phyloP scores from a whole-genome alignment of 192 early-diverging fungal species.

The Anaeromyces robustus region DNA sequence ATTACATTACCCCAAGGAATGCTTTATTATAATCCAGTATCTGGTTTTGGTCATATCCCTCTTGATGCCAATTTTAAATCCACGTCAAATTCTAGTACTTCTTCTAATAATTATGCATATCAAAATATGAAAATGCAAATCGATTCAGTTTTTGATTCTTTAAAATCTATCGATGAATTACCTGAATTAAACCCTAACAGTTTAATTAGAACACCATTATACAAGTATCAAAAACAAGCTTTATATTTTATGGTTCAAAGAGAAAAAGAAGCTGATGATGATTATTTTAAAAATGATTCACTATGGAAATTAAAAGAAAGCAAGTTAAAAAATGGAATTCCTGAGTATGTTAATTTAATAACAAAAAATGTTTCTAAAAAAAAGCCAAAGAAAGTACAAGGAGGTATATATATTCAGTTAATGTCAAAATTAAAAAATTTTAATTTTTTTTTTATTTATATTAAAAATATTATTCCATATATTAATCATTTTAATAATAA shows the following conservation, averaged over 20 bases:
- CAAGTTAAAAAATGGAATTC: not conserved
- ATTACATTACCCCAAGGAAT: not conserved
- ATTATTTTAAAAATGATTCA: not conserved
- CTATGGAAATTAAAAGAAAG: not conserved
- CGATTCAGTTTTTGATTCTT: conserved; percentile 38
- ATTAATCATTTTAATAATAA: too few relatives aligned
- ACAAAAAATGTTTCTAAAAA: not conserved
- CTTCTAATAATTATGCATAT: not conserved
- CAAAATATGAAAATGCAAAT: conserved; percentile 29
- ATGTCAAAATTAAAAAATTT: too few relatives aligned
- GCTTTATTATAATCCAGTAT: not conserved
- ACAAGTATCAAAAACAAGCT: conserved; percentile 70
- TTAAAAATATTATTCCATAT: too few relatives aligned
- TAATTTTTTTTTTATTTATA: too few relatives aligned
- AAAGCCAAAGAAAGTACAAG: not conserved
- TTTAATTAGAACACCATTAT: conserved; percentile 36
- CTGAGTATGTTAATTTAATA: not conserved
- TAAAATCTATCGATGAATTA: conserved; percentile 26
- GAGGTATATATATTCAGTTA: not conserved
- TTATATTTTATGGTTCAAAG: conserved; percentile 62
- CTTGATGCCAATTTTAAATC: not conserved
- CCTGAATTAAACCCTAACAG: conserved; percentile 32
- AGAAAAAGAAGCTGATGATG: conserved; percentile 39
- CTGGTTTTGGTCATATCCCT: not conserved
- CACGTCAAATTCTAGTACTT: not conserved